A percentile compares a stretch with the other conserved stretches of the same genome.
These are phyloP conservation scores for Cydonia oblonga DNA, from an alignment of 331 rosid species.

Conservation along the genomic window DNA sequence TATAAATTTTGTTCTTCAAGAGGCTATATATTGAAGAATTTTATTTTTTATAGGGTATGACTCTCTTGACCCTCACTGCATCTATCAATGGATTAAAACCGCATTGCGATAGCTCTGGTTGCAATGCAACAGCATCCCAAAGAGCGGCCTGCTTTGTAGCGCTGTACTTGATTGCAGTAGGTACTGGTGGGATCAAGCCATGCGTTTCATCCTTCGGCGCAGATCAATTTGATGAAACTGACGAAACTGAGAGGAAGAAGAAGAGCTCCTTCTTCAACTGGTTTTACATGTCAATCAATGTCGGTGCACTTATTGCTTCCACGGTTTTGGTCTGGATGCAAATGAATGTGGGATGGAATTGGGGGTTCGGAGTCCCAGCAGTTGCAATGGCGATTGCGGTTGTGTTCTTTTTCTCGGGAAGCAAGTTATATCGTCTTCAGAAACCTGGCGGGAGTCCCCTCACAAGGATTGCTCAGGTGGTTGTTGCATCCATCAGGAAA, in stretches of 20 bases:
- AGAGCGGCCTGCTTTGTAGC: conserved; percentile 36
- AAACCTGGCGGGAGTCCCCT: conserved; percentile 71
- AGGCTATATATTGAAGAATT: neutral
- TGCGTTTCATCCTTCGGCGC: conserved; percentile 84
- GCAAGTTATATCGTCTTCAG: conserved; percentile 45
- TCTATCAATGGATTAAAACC: conserved; percentile 47
- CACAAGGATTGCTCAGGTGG: conserved; percentile 60
- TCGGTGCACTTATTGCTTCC: conserved; percentile 63
- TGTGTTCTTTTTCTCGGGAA: conserved; percentile 43
- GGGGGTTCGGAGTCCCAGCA: conserved; percentile 79
- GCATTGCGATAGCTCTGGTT: conserved; percentile 30
- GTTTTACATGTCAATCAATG: conserved; percentile 73
- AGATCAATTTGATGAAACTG: conserved; percentile 69
- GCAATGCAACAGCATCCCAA: conserved; percentile 42
- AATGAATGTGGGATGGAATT: conserved; percentile 68
- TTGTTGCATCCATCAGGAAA: conserved; percentile 55
- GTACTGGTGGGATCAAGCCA: conserved; percentile 86
- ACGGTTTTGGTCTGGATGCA: conserved; percentile 65
- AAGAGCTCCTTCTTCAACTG: conserved; percentile 76
- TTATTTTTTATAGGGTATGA: conserved; percentile 43
- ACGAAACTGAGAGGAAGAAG: conserved; percentile 41
- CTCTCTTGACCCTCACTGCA: conserved; percentile 48
- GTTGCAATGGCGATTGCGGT: conserved; percentile 59
- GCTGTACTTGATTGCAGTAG: conserved; percentile 74
- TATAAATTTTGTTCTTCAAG: neutral